These are phyloP conservation scores for Rhynchosporium secalis DNA, from an alignment of 2,329 filamentous ascomycete genomes.

Conservation along the genomic window DNA sequence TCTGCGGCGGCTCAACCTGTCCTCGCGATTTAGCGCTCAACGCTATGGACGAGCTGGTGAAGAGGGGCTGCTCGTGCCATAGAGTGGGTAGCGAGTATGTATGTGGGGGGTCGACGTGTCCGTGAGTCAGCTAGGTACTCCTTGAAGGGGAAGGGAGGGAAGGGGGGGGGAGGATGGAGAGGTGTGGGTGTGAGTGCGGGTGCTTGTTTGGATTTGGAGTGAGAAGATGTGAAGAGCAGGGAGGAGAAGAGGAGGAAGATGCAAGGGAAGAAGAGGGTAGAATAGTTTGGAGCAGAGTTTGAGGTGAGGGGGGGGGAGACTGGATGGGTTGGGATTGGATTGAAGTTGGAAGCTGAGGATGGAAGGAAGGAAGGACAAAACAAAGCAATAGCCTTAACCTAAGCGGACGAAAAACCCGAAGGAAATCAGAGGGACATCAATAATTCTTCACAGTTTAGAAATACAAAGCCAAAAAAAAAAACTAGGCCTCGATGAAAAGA, in stretches of 20 bases:
- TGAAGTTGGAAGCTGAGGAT: no score
- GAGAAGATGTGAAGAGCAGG: neutral
- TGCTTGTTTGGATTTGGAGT: no score
- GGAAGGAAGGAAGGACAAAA: no score
- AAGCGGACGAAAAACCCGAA: no score
- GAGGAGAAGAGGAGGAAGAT: neutral
- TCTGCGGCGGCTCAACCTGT: constrained; percentile 1
- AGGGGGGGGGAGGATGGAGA: neutral
- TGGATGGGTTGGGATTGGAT: no score
- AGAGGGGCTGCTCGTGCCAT: constrained; percentile 6
- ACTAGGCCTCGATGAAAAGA: no score
- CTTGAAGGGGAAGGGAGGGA: neutral
- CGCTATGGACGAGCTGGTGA: neutral
- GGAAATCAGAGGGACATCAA: no score
- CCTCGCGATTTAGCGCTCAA: neutral
- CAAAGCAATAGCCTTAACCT: no score
- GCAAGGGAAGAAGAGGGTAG: neutral
- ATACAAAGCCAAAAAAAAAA: no score
- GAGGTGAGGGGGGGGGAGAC: neutral
- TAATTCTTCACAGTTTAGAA: no score
- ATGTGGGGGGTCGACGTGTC: constrained; percentile 13
- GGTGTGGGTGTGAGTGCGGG: no score
- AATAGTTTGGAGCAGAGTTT: neutral
- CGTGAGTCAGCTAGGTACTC: neutral
- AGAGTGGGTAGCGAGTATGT: constrained; percentile 2